Conservation (phyloP, 2,329 filamentous ascomycete species). For the Colletotrichum falcatum region DNA sequence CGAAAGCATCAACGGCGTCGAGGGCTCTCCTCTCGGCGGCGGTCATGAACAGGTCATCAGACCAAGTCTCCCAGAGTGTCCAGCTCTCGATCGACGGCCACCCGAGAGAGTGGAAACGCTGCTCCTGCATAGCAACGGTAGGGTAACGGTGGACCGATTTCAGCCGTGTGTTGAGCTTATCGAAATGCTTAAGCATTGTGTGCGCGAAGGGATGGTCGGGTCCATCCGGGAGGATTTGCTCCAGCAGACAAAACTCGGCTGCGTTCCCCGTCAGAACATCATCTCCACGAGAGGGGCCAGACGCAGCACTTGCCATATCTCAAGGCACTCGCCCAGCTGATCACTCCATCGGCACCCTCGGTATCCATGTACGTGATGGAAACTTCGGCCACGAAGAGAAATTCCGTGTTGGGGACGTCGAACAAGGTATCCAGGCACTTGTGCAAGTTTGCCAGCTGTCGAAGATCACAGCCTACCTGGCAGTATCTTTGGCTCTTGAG, state of each 20-base stretch:
- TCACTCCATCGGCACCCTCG: slow-evolving; percentile 76
- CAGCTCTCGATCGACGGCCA: slow-evolving; percentile 73
- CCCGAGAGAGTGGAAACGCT: slow-evolving; percentile 76
- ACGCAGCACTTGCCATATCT: slow-evolving; percentile 67
- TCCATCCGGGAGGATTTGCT: slow-evolving; percentile 87
- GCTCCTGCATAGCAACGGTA: slow-evolving; percentile 71
- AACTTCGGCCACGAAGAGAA: slow-evolving; percentile 90
- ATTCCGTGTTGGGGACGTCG: slow-evolving; percentile 60
- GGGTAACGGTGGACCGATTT: slow-evolving; percentile 79
- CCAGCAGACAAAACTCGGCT: slow-evolving; percentile 87
- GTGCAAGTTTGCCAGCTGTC: slow-evolving; percentile 72
- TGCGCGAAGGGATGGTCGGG: slow-evolving; percentile 83
- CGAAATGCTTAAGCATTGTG: slow-evolving; percentile 87
- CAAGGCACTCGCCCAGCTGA: slow-evolving; percentile 81
- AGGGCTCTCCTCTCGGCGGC: slow-evolving; percentile 69
- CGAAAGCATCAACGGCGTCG: slow-evolving; percentile 83
- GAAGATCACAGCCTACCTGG: slow-evolving; percentile 85
- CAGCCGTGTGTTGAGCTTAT: slow-evolving; percentile 83
- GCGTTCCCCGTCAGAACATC: slow-evolving; percentile 44
- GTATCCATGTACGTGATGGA: slow-evolving; percentile 92
- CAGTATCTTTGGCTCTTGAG: slow-evolving; percentile 78
- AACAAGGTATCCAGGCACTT: slow-evolving; percentile 69
- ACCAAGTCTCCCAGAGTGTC: slow-evolving; percentile 88
- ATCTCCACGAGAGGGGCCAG: background rate
- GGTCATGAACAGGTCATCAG: slow-evolving; percentile 73